phyloP scores from a whole-genome alignment of 495 filamentous ascomycete species.

The Neurospora intermedia region DNA sequence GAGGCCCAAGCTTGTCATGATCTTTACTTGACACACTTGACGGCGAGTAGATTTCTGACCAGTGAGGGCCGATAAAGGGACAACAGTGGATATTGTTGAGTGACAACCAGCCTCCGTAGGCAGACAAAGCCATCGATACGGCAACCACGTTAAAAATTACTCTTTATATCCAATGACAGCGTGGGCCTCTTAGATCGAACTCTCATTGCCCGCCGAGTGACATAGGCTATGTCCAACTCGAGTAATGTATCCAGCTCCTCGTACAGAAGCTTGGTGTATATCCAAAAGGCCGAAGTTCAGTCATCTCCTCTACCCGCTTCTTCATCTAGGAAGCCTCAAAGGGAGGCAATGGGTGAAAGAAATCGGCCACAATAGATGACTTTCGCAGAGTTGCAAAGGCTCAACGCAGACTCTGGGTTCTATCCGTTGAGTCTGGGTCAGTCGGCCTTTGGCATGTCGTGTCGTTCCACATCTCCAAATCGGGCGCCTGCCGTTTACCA shows the following conservation, averaged over 20 bases:
- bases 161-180: background rate
- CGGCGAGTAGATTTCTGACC: background rate
- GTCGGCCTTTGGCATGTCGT: background rate
- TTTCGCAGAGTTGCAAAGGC: background rate
- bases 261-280: background rate
- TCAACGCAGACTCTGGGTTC: background rate
- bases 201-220: background rate
- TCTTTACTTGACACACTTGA: background rate
- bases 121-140: background rate
- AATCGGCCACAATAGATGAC: background rate
- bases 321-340: background rate
- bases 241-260: background rate
- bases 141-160: background rate
- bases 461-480: background rate
- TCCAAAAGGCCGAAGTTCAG: background rate
- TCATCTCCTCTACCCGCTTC: background rate
- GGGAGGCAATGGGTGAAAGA: background rate
- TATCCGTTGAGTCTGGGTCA: background rate
- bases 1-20: background rate
- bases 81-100: background rate
- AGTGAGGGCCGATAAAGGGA: background rate
- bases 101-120: background rate
- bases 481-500: background rate
- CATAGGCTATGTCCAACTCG: background rate
- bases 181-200: background rate